Evolutionary conservation across 306 rosid genomes (phyloP).

Genomic region (Quercus dentata): DNA sequence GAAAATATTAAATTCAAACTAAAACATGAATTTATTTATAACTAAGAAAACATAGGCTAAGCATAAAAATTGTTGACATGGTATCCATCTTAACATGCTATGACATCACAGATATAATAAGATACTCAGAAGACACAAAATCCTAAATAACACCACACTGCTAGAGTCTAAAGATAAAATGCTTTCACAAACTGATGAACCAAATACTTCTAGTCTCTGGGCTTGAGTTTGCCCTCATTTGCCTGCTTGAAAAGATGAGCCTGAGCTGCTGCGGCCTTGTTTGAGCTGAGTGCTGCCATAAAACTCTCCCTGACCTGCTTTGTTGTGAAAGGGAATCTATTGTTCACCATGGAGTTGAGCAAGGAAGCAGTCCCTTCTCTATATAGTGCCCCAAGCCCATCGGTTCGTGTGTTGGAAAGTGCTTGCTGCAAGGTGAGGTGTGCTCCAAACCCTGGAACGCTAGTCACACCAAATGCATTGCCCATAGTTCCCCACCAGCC

Average conservation of each 20-base stretch:
- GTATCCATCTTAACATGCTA: not conserved
- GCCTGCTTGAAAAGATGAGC: constrained; percentile 80
- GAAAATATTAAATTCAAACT: not conserved
- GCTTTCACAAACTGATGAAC: constrained; percentile 14
- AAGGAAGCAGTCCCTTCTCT: constrained; percentile 84
- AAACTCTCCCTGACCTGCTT: constrained; percentile 68
- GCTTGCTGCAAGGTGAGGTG: constrained; percentile 61
- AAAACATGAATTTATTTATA: not conserved
- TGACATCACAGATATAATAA: not conserved
- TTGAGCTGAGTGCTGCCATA: constrained; percentile 52
- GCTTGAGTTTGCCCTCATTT: constrained; percentile 71
- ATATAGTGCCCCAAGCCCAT: constrained; percentile 71
- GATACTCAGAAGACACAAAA: constrained; percentile 20
- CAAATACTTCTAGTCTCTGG: constrained; percentile 30
- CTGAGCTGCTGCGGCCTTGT: constrained; percentile 70
- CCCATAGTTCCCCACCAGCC: constrained; percentile 97
- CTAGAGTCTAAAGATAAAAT: constrained; percentile 17
- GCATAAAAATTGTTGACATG: not conserved
- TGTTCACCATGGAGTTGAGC: constrained; percentile 77
- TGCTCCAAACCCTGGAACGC: constrained; percentile 56
- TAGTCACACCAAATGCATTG: constrained; percentile 56
- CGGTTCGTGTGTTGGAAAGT: constrained; percentile 74
- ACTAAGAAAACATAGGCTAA: not conserved
- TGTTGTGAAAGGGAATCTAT: constrained; percentile 68
- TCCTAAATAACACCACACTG: constrained; percentile 24